Evolutionary conservation across 768 basidiomycete species (phyloP).

Genomic region (Leccinum uliginosum): DNA sequence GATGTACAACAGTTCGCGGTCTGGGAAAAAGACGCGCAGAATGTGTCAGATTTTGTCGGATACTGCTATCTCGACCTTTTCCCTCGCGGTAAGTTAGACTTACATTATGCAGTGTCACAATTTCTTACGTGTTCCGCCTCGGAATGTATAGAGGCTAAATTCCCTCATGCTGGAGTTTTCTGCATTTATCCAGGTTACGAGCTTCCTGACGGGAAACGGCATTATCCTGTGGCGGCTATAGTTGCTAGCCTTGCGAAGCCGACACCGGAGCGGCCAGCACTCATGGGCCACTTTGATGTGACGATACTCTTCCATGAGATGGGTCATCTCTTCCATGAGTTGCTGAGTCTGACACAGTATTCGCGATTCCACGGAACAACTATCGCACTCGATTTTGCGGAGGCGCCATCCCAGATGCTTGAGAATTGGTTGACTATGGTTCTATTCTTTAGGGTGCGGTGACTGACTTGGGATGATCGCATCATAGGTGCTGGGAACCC

Average conservation of each 20-base stretch:
- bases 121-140: not conserved
- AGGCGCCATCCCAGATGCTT: conserved; percentile 89
- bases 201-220: conserved; percentile 49
- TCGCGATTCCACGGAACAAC: conserved; percentile 80
- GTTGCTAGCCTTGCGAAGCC: conserved; percentile 89
- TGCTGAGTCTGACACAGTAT: conserved; percentile 68
- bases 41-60: conserved; percentile 70
- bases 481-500: conserved; percentile 72
- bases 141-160: conserved; percentile 57
- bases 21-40: conserved; percentile 75
- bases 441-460: not conserved
- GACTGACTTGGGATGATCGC: not conserved
- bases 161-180: conserved; percentile 88
- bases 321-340: conserved; percentile 69
- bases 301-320: conserved; percentile 93
- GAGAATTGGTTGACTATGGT: conserved; percentile 67
- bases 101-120: not conserved
- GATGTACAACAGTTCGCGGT: conserved; percentile 84
- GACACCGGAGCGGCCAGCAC: conserved; percentile 72
- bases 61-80: conserved; percentile 88
- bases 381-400: conserved; percentile 79
- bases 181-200: conserved; percentile 65
- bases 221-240: conserved; percentile 79
- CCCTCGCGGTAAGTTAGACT: conserved; percentile 53
- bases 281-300: conserved; percentile 85